Evolutionary conservation across 2,329 filamentous ascomycete genomes (phyloP).

Genomic region (Fusarium drepaniforme): DNA sequence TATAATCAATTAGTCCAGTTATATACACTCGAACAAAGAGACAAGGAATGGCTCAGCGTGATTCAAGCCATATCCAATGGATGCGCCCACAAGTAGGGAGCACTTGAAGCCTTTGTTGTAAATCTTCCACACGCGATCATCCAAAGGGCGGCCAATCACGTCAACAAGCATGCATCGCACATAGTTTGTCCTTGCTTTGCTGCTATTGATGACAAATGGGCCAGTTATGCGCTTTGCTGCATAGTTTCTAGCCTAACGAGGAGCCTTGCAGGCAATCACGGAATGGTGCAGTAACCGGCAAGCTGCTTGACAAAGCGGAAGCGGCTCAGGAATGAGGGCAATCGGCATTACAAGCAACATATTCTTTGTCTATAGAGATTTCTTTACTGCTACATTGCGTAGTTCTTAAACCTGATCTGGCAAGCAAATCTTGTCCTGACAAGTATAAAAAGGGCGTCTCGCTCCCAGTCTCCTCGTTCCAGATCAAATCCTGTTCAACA

Average conservation of each 20-base stretch:
- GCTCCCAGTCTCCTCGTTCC: neutral
- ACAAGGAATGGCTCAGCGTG: too few relatives aligned
- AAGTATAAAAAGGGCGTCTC: neutral
- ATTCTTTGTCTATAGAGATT: neutral
- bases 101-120: too few relatives aligned
- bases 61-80: too few relatives aligned
- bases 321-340: neutral
- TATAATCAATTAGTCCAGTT: too few relatives aligned
- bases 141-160: too few relatives aligned
- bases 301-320: neutral
- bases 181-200: too few relatives aligned
- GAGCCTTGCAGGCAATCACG: neutral
- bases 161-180: too few relatives aligned
- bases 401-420: neutral
- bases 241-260: neutral
- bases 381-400: neutral
- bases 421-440: neutral
- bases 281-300: neutral
- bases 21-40: too few relatives aligned
- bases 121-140: too few relatives aligned
- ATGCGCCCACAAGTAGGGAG: too few relatives aligned
- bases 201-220: fast-evolving
- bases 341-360: neutral
- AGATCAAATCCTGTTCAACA: neutral
- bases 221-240: neutral